Percentiles rank a stretch among this genome's conserved stretches.
These are phyloP conservation scores for Zasmidium angulare DNA, from an alignment of 2,329 filamentous ascomycete genomes.

Conservation along the genomic window DNA sequence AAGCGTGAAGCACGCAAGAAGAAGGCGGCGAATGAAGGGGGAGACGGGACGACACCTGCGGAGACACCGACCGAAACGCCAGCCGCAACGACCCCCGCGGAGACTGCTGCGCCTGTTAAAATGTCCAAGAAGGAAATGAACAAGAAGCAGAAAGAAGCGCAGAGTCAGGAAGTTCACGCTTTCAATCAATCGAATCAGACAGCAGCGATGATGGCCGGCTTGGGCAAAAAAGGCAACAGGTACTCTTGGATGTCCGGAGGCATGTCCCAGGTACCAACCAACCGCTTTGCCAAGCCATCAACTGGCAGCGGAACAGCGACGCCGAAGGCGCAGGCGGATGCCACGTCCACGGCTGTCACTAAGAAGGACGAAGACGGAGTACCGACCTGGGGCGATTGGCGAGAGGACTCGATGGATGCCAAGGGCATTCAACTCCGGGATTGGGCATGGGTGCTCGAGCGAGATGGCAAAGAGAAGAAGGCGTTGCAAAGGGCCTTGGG, in stretches of 20 bases:
- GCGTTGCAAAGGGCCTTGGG: constrained; percentile 58
- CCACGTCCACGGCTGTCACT: constrained; percentile 14
- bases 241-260: constrained; percentile 73
- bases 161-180: constrained; percentile 36
- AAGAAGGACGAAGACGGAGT: constrained; percentile 24
- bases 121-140: constrained; percentile 87
- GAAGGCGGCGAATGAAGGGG: constrained; percentile 24
- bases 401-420: constrained; percentile 76
- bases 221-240: constrained; percentile 66
- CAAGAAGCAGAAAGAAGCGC: constrained; percentile 70
- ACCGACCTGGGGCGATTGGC: constrained; percentile 38
- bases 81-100: constrained; percentile 38
- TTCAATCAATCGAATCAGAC: constrained; percentile 83
- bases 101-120: constrained; percentile 58
- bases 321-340: constrained; percentile 21
- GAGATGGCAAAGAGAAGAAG: constrained; percentile 68
- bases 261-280: constrained; percentile 57
- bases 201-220: constrained; percentile 69
- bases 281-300: constrained; percentile 33
- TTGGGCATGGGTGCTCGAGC: constrained; percentile 74
- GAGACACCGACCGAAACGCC: constrained; percentile 27
- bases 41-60: constrained; percentile 15
- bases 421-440: constrained; percentile 81
- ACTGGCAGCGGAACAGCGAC: constrained; percentile 27
- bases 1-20: constrained; percentile 45